Evolutionary conservation across 1,139 yeast genomes (phyloP).

Genomic region (Hansenula sp.): DNA sequence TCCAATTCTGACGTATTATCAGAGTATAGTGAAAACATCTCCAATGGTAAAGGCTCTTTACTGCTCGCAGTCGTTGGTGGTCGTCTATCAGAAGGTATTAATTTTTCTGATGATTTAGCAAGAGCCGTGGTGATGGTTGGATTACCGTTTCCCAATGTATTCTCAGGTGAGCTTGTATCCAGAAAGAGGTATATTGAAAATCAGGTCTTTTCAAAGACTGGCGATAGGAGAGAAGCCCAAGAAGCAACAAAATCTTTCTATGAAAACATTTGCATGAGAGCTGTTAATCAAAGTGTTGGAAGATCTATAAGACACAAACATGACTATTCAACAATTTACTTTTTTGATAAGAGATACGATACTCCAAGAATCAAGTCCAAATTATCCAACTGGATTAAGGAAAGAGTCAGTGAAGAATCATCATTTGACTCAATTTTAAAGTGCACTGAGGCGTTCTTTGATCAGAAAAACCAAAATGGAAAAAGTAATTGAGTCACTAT

Average conservation of each 20-base stretch:
- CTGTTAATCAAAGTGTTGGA: constrained; percentile 91
- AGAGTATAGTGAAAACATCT: constrained; percentile 43
- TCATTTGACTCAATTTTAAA: constrained; percentile 16
- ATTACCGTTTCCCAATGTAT: constrained; percentile 83
- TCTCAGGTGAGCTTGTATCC: constrained; percentile 79
- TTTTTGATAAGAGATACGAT: constrained; percentile 65
- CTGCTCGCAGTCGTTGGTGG: constrained; percentile 92
- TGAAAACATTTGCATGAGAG: constrained; percentile 87
- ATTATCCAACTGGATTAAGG: constrained; percentile 75
- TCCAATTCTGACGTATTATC: constrained; percentile 42
- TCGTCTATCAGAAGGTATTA: constrained; percentile 90
- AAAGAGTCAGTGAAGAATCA: constrained; percentile 29
- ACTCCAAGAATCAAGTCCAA: constrained; percentile 49
- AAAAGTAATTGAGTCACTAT: too few species aligned
- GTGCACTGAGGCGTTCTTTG: constrained; percentile 14
- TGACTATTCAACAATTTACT: constrained; percentile 75
- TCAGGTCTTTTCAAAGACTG: constrained; percentile 25
- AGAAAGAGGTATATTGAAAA: constrained; percentile 63
- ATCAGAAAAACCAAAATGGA: neutral
- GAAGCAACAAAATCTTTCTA: constrained; percentile 43
- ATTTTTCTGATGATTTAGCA: constrained; percentile 82
- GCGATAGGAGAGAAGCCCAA: constrained; percentile 22
- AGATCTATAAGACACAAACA: constrained; percentile 82
- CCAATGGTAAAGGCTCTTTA: constrained; percentile 49
- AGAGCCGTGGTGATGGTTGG: constrained; percentile 88